Evolutionary conservation across 106 monocot genomes (phyloP), one percentile per base, ranked within the genome.

Genomic region (Acanthochlamys bracteata): DNA sequence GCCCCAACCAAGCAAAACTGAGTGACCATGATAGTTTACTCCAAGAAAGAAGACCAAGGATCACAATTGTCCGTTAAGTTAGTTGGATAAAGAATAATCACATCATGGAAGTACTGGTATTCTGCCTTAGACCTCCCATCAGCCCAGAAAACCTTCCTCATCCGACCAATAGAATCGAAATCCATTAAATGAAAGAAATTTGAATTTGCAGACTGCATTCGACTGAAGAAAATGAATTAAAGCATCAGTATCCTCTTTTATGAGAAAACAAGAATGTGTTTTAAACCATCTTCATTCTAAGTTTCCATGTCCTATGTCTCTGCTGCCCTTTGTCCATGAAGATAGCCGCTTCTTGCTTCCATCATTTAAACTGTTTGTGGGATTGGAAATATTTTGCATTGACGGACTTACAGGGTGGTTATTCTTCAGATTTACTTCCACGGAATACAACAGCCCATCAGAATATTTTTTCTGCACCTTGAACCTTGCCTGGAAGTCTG

Each of bases 351-450:
- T 82, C 51, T 73, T 82, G 40, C 46, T 43, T 40, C 72, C 57
- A 61, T 73, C 69, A 70, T 68, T 61, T 24, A 69, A n/a, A 55
- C 10, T 73, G 69, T 59, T 76, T 82, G 61, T 82, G 76, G 26
- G 76, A 82, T 24, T 76, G 67, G 58, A 82, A 82, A 41, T 66
- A 82, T 25, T 53, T 58, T 1, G 81, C 81, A 77, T 76, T 26
- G 76, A 65, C 10, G 81, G 81, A 41, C 70, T 82, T 17, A 82
- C 76, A 3, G 81, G 76, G 70, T 82, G 81, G 46, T 82, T 82
- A 39, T 82, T 76, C 27, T 82, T 76, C 23, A 82, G 81, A 66
- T 64, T 76, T 57, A 82, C 81, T 52, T 76, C 76, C 0, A 72
- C 72, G 39, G 76, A 66, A 52, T 82, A 76, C 21, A 82, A 77